Evolutionary conservation across 1,284 basidiomycete species (phyloP).

Genomic region (Cutaneotrichosporon sp.): DNA sequence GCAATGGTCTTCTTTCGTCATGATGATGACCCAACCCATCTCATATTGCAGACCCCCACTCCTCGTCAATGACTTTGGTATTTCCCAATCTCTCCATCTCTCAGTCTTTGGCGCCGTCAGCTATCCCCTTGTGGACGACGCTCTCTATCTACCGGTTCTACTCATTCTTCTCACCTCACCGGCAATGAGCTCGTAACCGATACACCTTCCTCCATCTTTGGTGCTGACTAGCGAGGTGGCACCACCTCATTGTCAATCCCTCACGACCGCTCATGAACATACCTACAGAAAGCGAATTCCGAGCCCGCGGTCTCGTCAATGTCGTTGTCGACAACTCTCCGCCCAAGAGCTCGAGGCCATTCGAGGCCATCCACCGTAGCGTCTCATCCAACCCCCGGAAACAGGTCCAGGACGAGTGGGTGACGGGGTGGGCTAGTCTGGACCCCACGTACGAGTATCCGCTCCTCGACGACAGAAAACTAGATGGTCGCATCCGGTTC

Average conservation of each 20-base stretch:
- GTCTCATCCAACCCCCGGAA: not conserved
- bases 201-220: not conserved
- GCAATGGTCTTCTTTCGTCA: too few relatives aligned
- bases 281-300: not conserved
- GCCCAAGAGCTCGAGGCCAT: not conserved
- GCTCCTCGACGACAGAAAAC: slow-evolving; percentile 11
- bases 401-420: slow-evolving; percentile 12
- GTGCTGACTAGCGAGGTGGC: not conserved
- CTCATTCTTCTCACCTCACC: not conserved
- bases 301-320: not conserved
- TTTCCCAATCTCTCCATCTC: too few relatives aligned
- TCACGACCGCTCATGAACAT: not conserved
- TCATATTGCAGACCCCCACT: too few relatives aligned
- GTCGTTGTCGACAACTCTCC: not conserved
- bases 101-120: too few relatives aligned
- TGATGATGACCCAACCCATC: too few relatives aligned
- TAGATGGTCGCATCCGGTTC: slow-evolving; percentile 13
- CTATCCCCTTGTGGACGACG: too few relatives aligned
- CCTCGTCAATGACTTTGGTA: too few relatives aligned
- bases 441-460: slow-evolving; percentile 23
- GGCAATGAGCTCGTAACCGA: not conserved
- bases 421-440: slow-evolving; percentile 19
- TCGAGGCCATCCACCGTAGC: not conserved
- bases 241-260: not conserved
- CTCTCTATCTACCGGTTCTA: not conserved